A percentile compares a stretch with the other conserved stretches of the same genome.
Conservation (phyloP, 345 rosid genomes). For the Linum trigynum region DNA sequence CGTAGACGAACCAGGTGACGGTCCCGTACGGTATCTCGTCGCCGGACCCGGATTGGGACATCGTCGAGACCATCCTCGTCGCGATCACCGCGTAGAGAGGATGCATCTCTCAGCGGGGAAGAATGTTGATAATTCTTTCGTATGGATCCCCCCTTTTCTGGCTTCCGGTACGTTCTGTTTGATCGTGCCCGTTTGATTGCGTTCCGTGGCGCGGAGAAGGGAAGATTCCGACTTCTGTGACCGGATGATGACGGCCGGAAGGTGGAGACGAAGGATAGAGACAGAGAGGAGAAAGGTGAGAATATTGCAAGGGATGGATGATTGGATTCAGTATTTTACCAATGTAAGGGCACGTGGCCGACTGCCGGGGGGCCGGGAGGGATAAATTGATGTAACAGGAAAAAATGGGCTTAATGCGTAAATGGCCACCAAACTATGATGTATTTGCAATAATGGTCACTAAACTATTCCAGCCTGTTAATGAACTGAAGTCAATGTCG, state of each 20-base stretch:
- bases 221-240: background rate
- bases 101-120: constrained; percentile 33
- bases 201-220: background rate
- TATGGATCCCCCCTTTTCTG: background rate
- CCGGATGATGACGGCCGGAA: background rate
- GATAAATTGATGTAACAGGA: background rate
- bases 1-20: constrained; percentile 48
- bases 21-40: constrained; percentile 56
- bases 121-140: background rate
- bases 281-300: background rate
- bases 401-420: background rate
- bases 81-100: constrained; percentile 52
- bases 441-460: too few relatives aligned
- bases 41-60: constrained; percentile 25
- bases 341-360: background rate
- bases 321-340: background rate
- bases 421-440: background rate
- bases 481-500: too few relatives aligned
- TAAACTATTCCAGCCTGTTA: too few relatives aligned
- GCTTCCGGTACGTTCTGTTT: too few relatives aligned
- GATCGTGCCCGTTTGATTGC: too few relatives aligned
- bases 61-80: constrained; percentile 40
- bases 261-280: background rate
- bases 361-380: background rate
- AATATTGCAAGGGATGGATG: too few relatives aligned